Evolutionary conservation across 305 asterid species (phyloP).

Genomic region (Solanum chacoense): DNA sequence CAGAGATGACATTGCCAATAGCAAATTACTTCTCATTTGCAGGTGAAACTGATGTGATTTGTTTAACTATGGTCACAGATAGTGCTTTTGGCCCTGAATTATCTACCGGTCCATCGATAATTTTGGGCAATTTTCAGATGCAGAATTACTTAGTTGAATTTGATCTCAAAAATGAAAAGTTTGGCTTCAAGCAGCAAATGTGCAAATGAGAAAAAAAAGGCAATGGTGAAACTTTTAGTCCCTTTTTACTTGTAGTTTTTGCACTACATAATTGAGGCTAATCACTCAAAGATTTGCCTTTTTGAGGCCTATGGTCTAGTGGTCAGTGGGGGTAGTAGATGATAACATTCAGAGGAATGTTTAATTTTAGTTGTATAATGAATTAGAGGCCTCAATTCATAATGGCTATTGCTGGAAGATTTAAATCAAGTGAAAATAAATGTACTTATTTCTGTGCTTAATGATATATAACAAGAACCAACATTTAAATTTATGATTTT

Average conservation of each 20-base stretch:
- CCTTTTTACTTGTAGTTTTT: background rate
- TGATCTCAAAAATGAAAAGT: conserved; percentile 59
- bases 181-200: conserved; percentile 52
- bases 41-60: conserved; percentile 21
- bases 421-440: background rate
- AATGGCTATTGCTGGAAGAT: background rate
- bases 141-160: conserved; percentile 68
- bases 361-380: background rate
- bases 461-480: background rate
- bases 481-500: background rate
- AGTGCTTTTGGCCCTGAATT: conserved; percentile 27
- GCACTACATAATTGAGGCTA: background rate
- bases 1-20: conserved; percentile 51
- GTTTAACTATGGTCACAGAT: conserved; percentile 55
- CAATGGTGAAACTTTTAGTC: no score
- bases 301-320: background rate
- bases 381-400: background rate
- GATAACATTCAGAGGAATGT: background rate
- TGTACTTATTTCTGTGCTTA: background rate
- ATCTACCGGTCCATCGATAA: conserved; percentile 59
- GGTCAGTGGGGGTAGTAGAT: background rate
- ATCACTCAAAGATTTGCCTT: background rate
- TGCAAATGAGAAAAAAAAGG: conserved; percentile 28
- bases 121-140: conserved; percentile 75
- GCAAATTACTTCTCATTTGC: conserved; percentile 55